Evolutionary conservation across 2,329 filamentous ascomycete genomes (phyloP).

Genomic region (Colletotrichum musicola): DNA sequence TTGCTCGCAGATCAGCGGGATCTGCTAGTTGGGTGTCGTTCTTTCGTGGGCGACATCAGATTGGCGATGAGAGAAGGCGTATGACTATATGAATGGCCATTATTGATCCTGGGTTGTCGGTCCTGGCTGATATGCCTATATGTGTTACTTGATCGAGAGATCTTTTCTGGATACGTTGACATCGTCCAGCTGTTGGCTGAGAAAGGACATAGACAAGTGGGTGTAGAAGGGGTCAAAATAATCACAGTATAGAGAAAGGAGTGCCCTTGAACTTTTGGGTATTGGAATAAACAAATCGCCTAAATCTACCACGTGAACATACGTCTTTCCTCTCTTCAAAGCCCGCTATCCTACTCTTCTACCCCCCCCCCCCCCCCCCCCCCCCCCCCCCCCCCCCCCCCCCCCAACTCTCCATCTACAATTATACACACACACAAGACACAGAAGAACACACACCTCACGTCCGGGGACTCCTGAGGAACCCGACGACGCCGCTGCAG

Average conservation of each 20-base stretch:
- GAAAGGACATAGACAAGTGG: no score
- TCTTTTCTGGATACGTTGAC: no score
- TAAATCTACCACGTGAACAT: neutral
- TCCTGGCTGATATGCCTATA: no score
- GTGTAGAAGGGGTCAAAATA: neutral
- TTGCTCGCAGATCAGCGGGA: neutral
- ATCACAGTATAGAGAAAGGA: no score
- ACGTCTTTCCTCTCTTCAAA: neutral
- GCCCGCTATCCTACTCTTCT: neutral
- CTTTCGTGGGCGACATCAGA: no score
- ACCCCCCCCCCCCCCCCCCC: no score
- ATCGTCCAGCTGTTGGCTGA: no score
- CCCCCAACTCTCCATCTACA: neutral
- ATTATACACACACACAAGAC: neutral
- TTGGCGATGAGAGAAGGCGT: no score
- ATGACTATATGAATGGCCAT: no score
- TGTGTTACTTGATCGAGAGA: no score
- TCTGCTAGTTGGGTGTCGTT: neutral
- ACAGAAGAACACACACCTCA: constrained; percentile 43
- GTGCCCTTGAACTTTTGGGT: constrained; percentile 17
- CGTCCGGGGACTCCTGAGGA: constrained; percentile 75
- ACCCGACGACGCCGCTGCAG: constrained; percentile 86
- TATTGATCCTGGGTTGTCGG: no score
- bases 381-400: no score
- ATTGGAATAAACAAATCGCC: constrained; percentile 8